These are phyloP conservation scores for Chytriomyces sp. DNA, from an alignment of 192 early-diverging fungal genomes.

Conservation along the genomic window DNA sequence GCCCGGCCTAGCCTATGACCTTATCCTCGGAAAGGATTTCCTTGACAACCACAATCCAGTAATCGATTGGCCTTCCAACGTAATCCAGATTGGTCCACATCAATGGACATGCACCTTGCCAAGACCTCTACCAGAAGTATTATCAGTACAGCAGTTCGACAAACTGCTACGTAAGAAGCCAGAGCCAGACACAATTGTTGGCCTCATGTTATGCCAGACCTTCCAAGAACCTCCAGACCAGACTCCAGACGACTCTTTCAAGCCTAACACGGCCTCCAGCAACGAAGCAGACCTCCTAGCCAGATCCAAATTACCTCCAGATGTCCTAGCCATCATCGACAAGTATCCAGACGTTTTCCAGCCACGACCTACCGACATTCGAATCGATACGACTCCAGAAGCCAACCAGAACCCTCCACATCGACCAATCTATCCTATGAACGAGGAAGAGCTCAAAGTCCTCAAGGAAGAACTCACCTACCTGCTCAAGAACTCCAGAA, in stretches of 20 bases:
- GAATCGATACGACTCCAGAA: neutral
- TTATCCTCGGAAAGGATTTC: conserved; percentile 6
- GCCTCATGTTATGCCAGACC: neutral
- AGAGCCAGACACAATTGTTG: no score
- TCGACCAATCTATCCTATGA: conserved; percentile 26
- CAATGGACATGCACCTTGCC: neutral
- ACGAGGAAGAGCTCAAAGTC: no score
- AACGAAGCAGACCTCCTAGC: neutral
- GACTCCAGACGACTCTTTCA: no score
- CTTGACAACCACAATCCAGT: no score
- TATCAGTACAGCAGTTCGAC: no score
- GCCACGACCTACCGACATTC: conserved; percentile 6
- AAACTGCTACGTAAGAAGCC: no score
- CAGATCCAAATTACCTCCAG: neutral
- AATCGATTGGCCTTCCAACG: no score
- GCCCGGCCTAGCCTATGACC: neutral
- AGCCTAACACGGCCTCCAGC: neutral
- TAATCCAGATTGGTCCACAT: neutral
- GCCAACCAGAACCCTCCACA: conserved; percentile 13
- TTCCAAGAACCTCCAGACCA: neutral
- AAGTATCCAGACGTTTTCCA: no score
- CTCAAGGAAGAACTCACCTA: no score
- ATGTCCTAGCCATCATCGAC: neutral
- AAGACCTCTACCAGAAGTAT: no score
- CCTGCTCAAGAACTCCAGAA: no score